Percentiles rank a stretch among this genome's conserved stretches.
Conservation (phyloP, 2,329 filamentous ascomycete genomes). For the Aspergillus sp. region DNA sequence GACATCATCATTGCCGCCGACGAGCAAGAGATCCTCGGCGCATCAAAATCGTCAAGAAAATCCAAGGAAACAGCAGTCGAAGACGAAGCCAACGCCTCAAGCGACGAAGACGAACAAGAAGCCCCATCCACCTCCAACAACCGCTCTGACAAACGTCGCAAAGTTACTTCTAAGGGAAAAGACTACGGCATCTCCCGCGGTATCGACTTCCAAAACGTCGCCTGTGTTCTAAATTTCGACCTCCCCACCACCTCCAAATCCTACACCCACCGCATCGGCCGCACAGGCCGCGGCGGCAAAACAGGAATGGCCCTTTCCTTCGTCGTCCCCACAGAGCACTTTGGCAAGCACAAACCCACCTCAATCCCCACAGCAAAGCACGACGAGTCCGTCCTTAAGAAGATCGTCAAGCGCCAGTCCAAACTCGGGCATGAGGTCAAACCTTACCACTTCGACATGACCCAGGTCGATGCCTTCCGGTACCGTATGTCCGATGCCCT, state of each 20-base stretch:
- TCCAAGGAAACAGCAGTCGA: conserved; percentile 24
- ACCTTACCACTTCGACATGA: conserved; percentile 93
- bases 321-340: conserved; percentile 77
- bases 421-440: conserved; percentile 80
- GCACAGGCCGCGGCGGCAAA: conserved; percentile 87
- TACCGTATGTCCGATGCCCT: conserved; percentile 94
- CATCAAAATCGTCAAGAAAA: conserved; percentile 34
- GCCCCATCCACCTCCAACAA: conserved; percentile 23
- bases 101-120: conserved; percentile 37
- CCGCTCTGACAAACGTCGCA: conserved; percentile 58
- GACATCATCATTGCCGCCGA: conserved; percentile 97
- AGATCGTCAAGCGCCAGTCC: conserved; percentile 74
- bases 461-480: conserved; percentile 87
- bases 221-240: conserved; percentile 95
- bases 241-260: conserved; percentile 83
- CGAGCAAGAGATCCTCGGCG: conserved; percentile 79
- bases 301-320: conserved; percentile 96
- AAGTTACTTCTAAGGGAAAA: conserved; percentile 68
- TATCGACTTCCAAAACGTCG: conserved; percentile 95
- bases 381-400: conserved; percentile 80
- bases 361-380: conserved; percentile 71
- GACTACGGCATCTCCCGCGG: conserved; percentile 96
- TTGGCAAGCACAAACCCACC: conserved; percentile 87
- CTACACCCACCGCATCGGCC: conserved; percentile 95
- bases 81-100: conserved; percentile 30